These are phyloP conservation scores for Oropetium thomaeum DNA, from an alignment of 176 grass and related monocot genomes.

Conservation along the genomic window DNA sequence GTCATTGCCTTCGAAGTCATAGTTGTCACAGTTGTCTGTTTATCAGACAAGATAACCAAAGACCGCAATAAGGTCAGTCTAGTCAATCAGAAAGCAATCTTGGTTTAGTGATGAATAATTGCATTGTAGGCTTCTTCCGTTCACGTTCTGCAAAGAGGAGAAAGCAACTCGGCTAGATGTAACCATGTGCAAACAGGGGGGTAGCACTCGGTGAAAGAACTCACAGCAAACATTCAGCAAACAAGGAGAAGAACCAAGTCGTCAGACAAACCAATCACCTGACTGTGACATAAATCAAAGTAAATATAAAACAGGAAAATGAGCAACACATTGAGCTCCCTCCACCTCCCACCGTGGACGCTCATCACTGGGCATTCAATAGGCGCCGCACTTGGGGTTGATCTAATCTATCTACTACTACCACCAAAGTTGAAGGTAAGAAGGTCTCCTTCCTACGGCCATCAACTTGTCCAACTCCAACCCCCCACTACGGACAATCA, in stretches of 20 bases:
- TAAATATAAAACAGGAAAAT: conserved; percentile 8
- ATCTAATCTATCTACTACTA: conserved; percentile 9
- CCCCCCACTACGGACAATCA: conserved; percentile 24
- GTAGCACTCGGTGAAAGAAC: neutral
- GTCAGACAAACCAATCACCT: neutral
- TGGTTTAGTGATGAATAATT: neutral
- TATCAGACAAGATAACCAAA: conserved; percentile 1
- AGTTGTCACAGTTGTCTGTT: neutral
- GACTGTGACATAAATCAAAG: conserved; percentile 9
- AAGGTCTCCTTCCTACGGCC: conserved; percentile 11
- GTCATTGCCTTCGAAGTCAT: conserved; percentile 39
- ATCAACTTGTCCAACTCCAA: conserved; percentile 20
- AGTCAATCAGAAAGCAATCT: conserved; percentile 2
- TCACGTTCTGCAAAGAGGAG: neutral
- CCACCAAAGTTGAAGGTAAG: conserved; percentile 2
- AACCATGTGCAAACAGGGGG: neutral
- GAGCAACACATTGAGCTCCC: neutral
- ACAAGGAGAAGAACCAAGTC: conserved; percentile 3
- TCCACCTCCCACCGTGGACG: neutral
- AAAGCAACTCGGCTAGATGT: neutral
- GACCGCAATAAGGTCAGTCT: neutral
- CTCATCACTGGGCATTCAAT: conserved; percentile 8
- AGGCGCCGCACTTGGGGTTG: neutral
- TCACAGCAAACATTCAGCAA: conserved; percentile 11
- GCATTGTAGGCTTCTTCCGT: conserved; percentile 4